phyloP scores from a whole-genome alignment of 2,329 filamentous ascomycete species.

The Xylaria polymorpha region DNA sequence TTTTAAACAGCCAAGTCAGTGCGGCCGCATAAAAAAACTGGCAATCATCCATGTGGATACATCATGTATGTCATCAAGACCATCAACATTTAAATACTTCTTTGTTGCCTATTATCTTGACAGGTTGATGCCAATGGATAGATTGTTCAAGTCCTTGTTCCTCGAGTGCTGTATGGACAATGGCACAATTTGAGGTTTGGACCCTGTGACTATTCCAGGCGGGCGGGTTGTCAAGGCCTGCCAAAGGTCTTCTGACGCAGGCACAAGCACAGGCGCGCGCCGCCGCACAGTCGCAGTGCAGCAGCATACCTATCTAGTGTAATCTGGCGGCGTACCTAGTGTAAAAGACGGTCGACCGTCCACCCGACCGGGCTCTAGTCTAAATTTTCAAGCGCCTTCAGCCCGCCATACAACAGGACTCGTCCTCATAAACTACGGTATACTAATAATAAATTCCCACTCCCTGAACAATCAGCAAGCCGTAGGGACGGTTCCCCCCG shows the following conservation, averaged over 20 bases:
- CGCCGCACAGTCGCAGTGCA: conserved; percentile 14
- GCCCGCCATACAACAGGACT: conserved; percentile 2
- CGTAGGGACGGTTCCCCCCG: not conserved
- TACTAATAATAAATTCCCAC: not conserved
- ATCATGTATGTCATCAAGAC: not conserved
- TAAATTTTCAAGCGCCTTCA: conserved; percentile 24
- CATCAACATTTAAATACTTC: not conserved
- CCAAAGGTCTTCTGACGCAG: conserved; percentile 33
- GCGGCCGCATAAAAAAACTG: not conserved
- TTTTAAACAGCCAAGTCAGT: not conserved
- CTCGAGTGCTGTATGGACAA: conserved; percentile 4
- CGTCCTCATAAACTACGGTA: not conserved
- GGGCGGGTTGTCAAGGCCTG: conserved; percentile 16
- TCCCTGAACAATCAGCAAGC: not conserved
- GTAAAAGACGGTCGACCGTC: not conserved
- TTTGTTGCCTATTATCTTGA: not conserved
- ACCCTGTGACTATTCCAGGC: conserved; percentile 32
- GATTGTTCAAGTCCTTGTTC: too few relatives aligned
- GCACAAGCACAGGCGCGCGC: conserved; percentile 37
- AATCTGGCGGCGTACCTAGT: not conserved
- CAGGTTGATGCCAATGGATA: not conserved
- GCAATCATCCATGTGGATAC: not conserved
- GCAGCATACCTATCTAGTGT: not conserved
- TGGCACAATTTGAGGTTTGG: conserved; percentile 26
- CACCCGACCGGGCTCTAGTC: conserved; percentile 3